These are phyloP conservation scores for Coemansia sp. DNA, from an alignment of 192 early-diverging fungal species.

Conservation along the genomic window DNA sequence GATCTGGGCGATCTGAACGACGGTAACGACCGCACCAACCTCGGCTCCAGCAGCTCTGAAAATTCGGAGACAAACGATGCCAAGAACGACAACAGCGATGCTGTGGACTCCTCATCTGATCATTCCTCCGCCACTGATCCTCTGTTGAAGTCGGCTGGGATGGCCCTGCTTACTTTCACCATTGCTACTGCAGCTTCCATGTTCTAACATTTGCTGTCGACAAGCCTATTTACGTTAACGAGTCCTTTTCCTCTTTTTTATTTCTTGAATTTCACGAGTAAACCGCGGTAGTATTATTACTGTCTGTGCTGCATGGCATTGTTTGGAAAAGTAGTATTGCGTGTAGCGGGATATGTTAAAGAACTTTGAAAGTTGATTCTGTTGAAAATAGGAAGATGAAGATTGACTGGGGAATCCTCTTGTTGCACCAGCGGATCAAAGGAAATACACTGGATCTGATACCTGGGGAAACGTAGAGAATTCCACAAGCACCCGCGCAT, in stretches of 20 bases:
- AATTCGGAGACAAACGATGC: constrained; percentile 7
- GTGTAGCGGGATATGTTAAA: too few relatives aligned
- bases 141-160: constrained; percentile 18
- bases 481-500: too few relatives aligned
- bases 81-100: background rate
- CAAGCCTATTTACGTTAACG: background rate
- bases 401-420: too few relatives aligned
- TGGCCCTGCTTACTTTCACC: constrained; percentile 2
- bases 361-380: too few relatives aligned
- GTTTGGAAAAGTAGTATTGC: too few relatives aligned
- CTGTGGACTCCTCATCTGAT: background rate
- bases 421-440: too few relatives aligned
- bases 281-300: background rate
- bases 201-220: background rate
- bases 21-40: constrained; percentile 42
- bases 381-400: too few relatives aligned
- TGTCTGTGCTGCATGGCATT: too few relatives aligned
- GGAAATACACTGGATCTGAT: too few relatives aligned
- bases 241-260: background rate
- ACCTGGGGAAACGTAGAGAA: too few relatives aligned
- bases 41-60: constrained; percentile 4
- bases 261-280: background rate
- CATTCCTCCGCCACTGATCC: constrained; percentile 3
- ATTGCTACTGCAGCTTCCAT: constrained; percentile 2
- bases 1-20: constrained; percentile 52